These are phyloP conservation scores for Linnemannia elongata DNA, from an alignment of 192 early-diverging fungal species.

Conservation along the genomic window DNA sequence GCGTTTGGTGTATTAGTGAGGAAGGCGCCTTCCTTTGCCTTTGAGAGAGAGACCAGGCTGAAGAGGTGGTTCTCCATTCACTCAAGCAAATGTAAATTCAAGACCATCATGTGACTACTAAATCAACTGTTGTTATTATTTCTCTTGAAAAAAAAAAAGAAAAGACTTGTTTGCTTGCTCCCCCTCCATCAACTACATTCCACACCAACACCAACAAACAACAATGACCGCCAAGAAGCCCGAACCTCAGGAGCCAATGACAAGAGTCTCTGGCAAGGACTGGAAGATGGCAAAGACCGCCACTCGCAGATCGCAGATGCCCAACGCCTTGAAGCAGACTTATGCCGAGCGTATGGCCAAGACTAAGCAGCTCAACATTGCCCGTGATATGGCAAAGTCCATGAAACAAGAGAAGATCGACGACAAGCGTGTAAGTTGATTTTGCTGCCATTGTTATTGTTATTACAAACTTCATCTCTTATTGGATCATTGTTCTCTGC, in stretches of 20 bases:
- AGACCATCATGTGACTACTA: too few relatives aligned
- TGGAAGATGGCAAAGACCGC: constrained; percentile 60
- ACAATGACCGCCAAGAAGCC: constrained; percentile 52
- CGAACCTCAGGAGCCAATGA: constrained; percentile 69
- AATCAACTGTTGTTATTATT: neutral
- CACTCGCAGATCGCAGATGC: constrained; percentile 57
- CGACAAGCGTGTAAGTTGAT: constrained; percentile 48
- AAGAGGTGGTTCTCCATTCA: too few relatives aligned
- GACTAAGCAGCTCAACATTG: constrained; percentile 54
- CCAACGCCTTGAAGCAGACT: constrained; percentile 50
- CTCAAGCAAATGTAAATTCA: too few relatives aligned
- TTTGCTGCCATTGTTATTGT: neutral
- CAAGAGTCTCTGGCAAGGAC: constrained; percentile 78
- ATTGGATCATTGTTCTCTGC: too few relatives aligned
- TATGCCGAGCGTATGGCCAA: constrained; percentile 51
- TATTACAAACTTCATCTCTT: too few relatives aligned
- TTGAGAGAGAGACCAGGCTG: too few relatives aligned
- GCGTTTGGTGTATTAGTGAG: too few relatives aligned
- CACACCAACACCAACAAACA: neutral
- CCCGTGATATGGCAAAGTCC: constrained; percentile 40
- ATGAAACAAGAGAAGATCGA: constrained; percentile 58
- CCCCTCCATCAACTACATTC: neutral
- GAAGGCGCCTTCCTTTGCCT: too few relatives aligned
- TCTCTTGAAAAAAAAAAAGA: neutral
- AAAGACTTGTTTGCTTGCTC: neutral